Percentiles rank a stretch among this genome's conserved stretches.
phyloP scores from a whole-genome alignment of 306 rosid genomes.

The Morella rubra region DNA sequence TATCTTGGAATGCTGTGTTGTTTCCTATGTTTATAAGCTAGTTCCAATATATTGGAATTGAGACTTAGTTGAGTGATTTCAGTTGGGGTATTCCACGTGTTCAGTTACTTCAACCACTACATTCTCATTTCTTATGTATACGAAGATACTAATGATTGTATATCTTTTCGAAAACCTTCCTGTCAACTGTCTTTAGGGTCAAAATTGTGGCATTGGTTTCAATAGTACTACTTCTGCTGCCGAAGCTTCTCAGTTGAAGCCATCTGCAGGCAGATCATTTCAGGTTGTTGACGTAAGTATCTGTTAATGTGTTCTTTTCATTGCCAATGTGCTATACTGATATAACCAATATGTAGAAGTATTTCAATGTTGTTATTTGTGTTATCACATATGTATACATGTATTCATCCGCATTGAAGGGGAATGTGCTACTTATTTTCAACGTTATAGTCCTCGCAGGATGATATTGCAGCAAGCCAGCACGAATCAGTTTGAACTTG shows the following conservation, averaged over 20 bases:
- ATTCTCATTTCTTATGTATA: background rate
- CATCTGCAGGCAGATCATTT: slow-evolving; percentile 40
- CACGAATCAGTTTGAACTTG: slow-evolving; percentile 36
- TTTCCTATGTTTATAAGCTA: background rate
- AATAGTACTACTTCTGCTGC: slow-evolving; percentile 58
- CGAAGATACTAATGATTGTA: slow-evolving; percentile 1
- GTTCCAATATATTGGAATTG: background rate
- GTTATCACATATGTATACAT: background rate
- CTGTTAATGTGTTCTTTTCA: slow-evolving; percentile 8
- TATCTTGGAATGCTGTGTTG: background rate
- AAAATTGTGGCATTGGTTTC: slow-evolving; percentile 41
- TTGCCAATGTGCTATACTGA: slow-evolving; percentile 15
- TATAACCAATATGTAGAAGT: slow-evolving; percentile 12
- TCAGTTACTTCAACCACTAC: slow-evolving; percentile 3
- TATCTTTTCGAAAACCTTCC: slow-evolving; percentile 3
- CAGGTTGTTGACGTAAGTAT: slow-evolving; percentile 65
- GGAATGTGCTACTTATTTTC: slow-evolving; percentile 18
- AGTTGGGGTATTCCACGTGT: background rate
- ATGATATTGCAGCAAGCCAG: slow-evolving; percentile 48
- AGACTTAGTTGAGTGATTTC: background rate
- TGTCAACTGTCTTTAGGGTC: slow-evolving; percentile 41
- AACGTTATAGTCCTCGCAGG: slow-evolving; percentile 53
- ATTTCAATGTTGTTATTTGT: background rate
- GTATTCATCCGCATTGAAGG: slow-evolving; percentile 1
- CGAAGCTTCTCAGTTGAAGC: slow-evolving; percentile 55